Evolutionary conservation across 495 filamentous ascomycete genomes (phyloP).

Genomic region (Pseudevernia furfuracea): DNA sequence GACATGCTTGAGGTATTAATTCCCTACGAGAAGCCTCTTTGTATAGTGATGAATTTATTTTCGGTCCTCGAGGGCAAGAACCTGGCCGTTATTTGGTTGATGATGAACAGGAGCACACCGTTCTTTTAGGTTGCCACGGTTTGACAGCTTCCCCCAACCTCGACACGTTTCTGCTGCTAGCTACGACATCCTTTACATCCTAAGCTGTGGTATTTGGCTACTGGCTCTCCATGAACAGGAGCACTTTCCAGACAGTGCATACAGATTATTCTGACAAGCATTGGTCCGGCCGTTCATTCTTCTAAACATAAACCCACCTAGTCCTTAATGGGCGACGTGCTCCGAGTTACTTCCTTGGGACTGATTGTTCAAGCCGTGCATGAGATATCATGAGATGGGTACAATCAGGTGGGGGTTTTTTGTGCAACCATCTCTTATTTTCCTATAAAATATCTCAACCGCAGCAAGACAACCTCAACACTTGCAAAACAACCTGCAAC

Average conservation of each 20-base stretch:
- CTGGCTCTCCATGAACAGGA: not conserved
- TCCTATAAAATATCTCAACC: no score
- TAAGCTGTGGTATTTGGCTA: not conserved
- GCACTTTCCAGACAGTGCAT: not conserved
- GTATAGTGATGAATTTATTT: no score
- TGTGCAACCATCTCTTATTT: not conserved
- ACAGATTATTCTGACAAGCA: not conserved
- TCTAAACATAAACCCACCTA: not conserved
- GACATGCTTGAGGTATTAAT: not conserved
- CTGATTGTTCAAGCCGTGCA: not conserved
- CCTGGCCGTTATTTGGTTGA: not conserved
- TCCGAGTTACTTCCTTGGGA: not conserved
- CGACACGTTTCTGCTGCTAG: no score
- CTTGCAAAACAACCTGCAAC: not conserved
- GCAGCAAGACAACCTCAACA: not conserved
- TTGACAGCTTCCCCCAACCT: no score
- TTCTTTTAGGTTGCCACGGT: no score
- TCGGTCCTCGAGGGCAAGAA: no score
- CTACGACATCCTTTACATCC: not conserved
- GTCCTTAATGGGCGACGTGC: not conserved
- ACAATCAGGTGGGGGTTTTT: not conserved
- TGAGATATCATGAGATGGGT: not conserved
- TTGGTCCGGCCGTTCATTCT: not conserved
- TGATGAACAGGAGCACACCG: not conserved
- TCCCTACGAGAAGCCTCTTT: not conserved